These are phyloP conservation scores for Globisporangium paroecandrum DNA, from an alignment of 352 stramenopile species.

Conservation along the genomic window DNA sequence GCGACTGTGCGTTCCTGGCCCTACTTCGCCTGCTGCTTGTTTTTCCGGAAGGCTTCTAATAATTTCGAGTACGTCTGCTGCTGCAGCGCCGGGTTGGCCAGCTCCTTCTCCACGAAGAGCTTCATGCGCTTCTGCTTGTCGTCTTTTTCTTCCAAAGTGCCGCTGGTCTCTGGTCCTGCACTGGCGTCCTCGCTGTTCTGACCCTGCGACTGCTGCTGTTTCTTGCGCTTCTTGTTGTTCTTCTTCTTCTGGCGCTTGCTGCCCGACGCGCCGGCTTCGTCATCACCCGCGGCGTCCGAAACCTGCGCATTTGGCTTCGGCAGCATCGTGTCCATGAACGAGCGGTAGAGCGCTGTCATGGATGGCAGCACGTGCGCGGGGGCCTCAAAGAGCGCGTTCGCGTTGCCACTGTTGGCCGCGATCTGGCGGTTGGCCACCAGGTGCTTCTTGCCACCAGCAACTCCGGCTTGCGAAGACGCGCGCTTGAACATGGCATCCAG, in stretches of 20 bases:
- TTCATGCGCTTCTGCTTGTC: slow-evolving; percentile 62
- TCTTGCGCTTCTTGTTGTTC: slow-evolving; percentile 67
- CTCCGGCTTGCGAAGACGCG: slow-evolving; percentile 13
- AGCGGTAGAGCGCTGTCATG: slow-evolving; percentile 78
- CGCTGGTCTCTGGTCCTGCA: slow-evolving; percentile 17
- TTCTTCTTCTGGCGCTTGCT: slow-evolving; percentile 38
- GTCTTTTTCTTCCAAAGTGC: slow-evolving; percentile 21
- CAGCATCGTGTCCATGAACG: slow-evolving; percentile 88
- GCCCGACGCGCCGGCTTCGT: slow-evolving; percentile 6
- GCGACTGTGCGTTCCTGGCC: neutral
- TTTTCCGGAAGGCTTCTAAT: slow-evolving; percentile 61
- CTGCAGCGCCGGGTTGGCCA: slow-evolving; percentile 49
- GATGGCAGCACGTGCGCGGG: slow-evolving; percentile 79
- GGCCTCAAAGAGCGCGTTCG: slow-evolving; percentile 65
- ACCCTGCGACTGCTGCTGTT: slow-evolving; percentile 25
- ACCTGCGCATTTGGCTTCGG: slow-evolving; percentile 41
- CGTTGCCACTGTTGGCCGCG: slow-evolving; percentile 7
- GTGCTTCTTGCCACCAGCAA: slow-evolving; percentile 22
- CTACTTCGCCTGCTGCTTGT: slow-evolving; percentile 27
- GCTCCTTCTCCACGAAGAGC: slow-evolving; percentile 61
- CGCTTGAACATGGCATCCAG: slow-evolving; percentile 46
- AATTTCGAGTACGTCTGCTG: slow-evolving; percentile 73
- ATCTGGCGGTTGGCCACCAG: slow-evolving; percentile 12
- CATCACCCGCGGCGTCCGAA: slow-evolving; percentile 6
- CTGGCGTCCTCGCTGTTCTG: slow-evolving; percentile 24